Base-by-base conservation (phyloP, 116 monocot species). In the Posidonia oceanica region DNA sequence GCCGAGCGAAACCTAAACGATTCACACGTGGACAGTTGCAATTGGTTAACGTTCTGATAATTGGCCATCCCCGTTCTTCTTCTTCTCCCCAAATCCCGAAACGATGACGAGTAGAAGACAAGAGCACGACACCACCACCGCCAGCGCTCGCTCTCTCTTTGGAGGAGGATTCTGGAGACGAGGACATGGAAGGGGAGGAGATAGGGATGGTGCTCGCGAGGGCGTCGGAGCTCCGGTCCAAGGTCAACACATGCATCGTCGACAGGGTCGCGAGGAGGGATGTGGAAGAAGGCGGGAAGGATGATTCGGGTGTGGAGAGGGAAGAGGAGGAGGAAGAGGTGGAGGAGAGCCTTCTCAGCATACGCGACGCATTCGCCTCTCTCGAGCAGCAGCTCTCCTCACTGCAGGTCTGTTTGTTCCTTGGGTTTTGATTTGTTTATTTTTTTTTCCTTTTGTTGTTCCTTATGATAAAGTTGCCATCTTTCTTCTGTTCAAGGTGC, bases 381-480 rank as follows among this genome's bases (percentile, higher is more conserved):
- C 71, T 87, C 36, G 83, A 83, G 78, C 73, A 71, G 68, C 78
- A 83, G 52, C 78, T 87, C 52, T 66, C 78, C 5, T 70, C 78
- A 23, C 83, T 87, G 41, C 83, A 87, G 87, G 87, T 79, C 3
- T 54, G 48, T 18, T 23, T 7, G 22, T 17, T 66, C 15, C 21
- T 18, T 7, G 16, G 54, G 37, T 39, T 70, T 55, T 58, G 37
- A 3, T 16, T 38, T 39, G 5, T 20, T 38, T 56, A 29, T 36
- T 38, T 70, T 54, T 11, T 15, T 20, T 2, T 53, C 7, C 12
- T 68, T 22, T 20, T 53, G 52, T 48, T 7, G 48, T 48, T 48
- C 48, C 48, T 48, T 5, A 8, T 42, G 8, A 42, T 42, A 42
- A 42, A 42, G 8, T 48, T 48, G 7, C 42, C 0, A 10, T 12